phyloP scores from a whole-genome alignment of 495 filamentous ascomycete genomes.

The Lasiosphaeria ovina region DNA sequence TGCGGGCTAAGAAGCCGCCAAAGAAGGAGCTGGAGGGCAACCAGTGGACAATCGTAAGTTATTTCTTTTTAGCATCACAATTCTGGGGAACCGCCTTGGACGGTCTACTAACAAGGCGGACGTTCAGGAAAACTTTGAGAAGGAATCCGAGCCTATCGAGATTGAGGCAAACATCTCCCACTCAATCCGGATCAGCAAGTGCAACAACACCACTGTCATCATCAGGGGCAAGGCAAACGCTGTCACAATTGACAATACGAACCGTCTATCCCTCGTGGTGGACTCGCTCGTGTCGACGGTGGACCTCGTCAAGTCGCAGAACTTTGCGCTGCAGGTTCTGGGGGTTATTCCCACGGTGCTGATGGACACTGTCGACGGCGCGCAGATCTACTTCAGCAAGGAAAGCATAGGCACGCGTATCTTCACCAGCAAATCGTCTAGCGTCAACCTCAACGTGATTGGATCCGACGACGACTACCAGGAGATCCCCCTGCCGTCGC shows the following conservation, averaged over 20 bases:
- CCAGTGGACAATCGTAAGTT: slow-evolving; percentile 81
- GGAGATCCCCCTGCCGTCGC: slow-evolving; percentile 83
- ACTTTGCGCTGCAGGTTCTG: slow-evolving; percentile 87
- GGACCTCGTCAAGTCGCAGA: slow-evolving; percentile 89
- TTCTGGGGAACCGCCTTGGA: not conserved
- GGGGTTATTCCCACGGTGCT: slow-evolving; percentile 81
- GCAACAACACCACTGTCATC: slow-evolving; percentile 85
- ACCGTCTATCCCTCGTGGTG: slow-evolving; percentile 76
- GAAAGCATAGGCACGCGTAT: slow-evolving; percentile 75
- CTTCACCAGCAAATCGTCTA: slow-evolving; percentile 80
- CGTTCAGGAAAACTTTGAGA: slow-evolving; percentile 82
- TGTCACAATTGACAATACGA: slow-evolving; percentile 88
- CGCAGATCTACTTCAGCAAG: slow-evolving; percentile 76
- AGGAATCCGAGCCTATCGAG: slow-evolving; percentile 65
- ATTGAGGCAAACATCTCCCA: slow-evolving; percentile 79
- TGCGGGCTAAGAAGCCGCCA: slow-evolving; percentile 89
- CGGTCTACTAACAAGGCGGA: not conserved
- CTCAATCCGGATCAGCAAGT: slow-evolving; percentile 86
- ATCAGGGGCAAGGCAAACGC: slow-evolving; percentile 92
- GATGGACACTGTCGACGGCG: slow-evolving; percentile 91
- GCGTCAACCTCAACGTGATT: slow-evolving; percentile 81
- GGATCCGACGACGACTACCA: slow-evolving; percentile 72
- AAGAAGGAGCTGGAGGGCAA: slow-evolving; percentile 91
- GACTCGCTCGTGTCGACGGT: slow-evolving; percentile 87
- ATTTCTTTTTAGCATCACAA: not conserved